Evolutionary conservation across 1,284 basidiomycete species (phyloP).

Genomic region (Moesziomyces aphidis): DNA sequence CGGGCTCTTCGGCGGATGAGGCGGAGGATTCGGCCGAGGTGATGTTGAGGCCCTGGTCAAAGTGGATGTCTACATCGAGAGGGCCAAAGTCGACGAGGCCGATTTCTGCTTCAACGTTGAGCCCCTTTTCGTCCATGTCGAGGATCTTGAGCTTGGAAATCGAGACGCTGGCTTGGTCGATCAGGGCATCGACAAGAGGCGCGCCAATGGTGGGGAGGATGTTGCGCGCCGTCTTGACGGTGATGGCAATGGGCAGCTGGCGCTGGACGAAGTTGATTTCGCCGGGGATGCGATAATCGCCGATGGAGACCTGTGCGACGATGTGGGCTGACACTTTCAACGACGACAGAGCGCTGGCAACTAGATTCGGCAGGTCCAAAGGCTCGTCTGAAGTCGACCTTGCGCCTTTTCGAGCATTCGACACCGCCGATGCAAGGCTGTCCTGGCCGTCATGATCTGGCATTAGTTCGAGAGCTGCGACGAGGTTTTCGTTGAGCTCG

Average conservation of each 20-base stretch:
- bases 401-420: background rate
- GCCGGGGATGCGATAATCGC: conserved; percentile 52
- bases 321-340: conserved; percentile 52
- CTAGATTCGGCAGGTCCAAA: conserved; percentile 36
- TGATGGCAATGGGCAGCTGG: conserved; percentile 57
- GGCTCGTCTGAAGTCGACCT: conserved; percentile 6
- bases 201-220: conserved; percentile 51
- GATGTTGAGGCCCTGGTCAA: conserved; percentile 42
- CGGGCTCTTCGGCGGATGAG: conserved; percentile 6
- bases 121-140: conserved; percentile 53
- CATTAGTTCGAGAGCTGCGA: conserved; percentile 45
- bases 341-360: conserved; percentile 46
- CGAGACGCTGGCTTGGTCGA: conserved; percentile 50
- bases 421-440: background rate
- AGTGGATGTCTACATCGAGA: conserved; percentile 43
- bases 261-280: conserved; percentile 49
- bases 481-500: conserved; percentile 50
- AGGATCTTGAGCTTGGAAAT: conserved; percentile 46
- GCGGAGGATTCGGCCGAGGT: conserved; percentile 3
- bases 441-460: conserved; percentile 7
- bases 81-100: conserved; percentile 55
- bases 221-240: conserved; percentile 45
- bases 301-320: conserved; percentile 39
- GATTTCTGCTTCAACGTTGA: conserved; percentile 47
- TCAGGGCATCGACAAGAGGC: conserved; percentile 50